Evolutionary conservation across 1,284 basidiomycete genomes (phyloP), one percentile per base, ranked within the genome.

Genomic region (Abortiporus biennis): DNA sequence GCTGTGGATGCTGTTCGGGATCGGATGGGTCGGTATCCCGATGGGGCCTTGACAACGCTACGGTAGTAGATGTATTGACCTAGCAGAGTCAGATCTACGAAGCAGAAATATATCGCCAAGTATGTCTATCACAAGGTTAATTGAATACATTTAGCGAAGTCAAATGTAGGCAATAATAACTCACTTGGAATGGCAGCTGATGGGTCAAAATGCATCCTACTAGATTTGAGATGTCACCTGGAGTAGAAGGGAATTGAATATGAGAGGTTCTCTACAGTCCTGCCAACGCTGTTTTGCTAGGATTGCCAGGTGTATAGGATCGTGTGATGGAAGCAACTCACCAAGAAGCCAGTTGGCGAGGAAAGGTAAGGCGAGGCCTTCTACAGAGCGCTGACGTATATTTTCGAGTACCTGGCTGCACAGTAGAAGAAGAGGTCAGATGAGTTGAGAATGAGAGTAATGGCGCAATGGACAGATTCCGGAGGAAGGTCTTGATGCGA

Each of bases 171-270:
- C 33, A 6, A 37, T 13, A 21, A 22, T 6, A n/a, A 58, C 76
- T 54, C 58, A 89, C 91, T 65, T 94, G 92, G 63, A 97, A 96
- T 11, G 91, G 91, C n/a, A 96, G 74, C 57, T 96, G 93, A 54
- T 85, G 74, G 1, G 93, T 96, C 40, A 97, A 71, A 47, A 96
- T 63, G 62, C 93, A 95, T 11, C 92, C 90, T 51, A 95, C 64
- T 29, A 96, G 72, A 61, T 96, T 96, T 19, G 92, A 92, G 24
- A 85, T 65, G 63, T 96, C 93, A 43, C 93, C 91, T 92, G 53
- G 19, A 39, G n/a, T 11, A 32, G 27, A 8, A 34, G 17, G 32
- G 19, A 27, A 19, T 24, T 38, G 37, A 6, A 20, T 23, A n/a
- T 27, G 16, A 15, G 21, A 21, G 19, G 9, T 12, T 24, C 19